Percentiles rank a stretch among this genome's conserved stretches.
phyloP scores from a whole-genome alignment of 2,329 filamentous ascomycete species.

The Fusarium subglutinans region DNA sequence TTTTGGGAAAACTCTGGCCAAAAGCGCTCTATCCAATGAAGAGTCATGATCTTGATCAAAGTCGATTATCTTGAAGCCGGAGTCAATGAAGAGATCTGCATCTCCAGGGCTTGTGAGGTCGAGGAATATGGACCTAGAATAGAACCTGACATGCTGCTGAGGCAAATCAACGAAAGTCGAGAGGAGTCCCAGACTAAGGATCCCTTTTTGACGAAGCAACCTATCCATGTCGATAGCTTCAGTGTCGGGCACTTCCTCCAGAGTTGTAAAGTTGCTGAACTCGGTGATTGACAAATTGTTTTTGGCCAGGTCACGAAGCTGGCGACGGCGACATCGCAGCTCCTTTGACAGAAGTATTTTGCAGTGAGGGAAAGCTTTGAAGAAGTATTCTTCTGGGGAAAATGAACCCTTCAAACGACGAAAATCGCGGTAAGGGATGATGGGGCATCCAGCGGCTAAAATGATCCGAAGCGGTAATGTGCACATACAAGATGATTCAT shows the following conservation, averaged over 20 bases:
- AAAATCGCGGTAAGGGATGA: neutral
- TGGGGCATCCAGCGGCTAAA: neutral
- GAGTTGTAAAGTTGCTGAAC: rapidly evolving
- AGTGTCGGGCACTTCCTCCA: rapidly evolving
- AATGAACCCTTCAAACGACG: too few species aligned
- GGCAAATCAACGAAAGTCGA: neutral
- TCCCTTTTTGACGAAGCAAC: rapidly evolving
- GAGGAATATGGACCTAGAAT: neutral
- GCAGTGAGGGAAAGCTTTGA: neutral
- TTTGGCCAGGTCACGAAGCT: neutral
- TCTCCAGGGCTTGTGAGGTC: rapidly evolving
- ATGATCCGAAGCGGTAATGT: neutral
- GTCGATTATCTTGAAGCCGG: rapidly evolving
- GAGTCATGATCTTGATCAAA: rapidly evolving
- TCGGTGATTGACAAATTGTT: neutral
- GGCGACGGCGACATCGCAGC: neutral
- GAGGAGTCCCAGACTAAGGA: rapidly evolving
- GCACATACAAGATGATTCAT: neutral
- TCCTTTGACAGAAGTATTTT: neutral
- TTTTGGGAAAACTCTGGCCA: too few species aligned
- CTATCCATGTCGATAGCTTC: rapidly evolving
- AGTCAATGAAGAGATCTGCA: neutral
- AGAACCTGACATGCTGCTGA: too few species aligned
- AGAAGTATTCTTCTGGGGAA: neutral
- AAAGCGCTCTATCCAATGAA: neutral